Evolutionary conservation across 2,329 filamentous ascomycete species (phyloP).

Genomic region (Bipolaris zeicola): DNA sequence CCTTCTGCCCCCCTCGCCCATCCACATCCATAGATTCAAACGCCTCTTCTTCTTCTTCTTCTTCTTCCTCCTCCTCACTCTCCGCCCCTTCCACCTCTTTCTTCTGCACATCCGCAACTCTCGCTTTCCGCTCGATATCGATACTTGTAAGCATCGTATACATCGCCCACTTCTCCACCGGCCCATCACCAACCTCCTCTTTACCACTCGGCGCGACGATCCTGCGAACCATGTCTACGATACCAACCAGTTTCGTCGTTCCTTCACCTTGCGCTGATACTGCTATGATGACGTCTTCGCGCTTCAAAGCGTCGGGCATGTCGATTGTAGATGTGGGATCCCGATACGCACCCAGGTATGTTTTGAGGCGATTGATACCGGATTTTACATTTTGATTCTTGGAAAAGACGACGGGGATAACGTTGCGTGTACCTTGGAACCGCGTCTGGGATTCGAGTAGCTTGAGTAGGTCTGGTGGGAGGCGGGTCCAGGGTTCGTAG

Average conservation of each 20-base stretch:
- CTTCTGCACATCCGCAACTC: not conserved
- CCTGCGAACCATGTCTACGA: conserved; percentile 27
- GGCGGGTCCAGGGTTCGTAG: conserved; percentile 28
- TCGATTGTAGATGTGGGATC: conserved; percentile 14
- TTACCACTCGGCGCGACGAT: conserved; percentile 12
- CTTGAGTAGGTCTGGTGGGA: conserved; percentile 14
- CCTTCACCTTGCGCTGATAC: conserved; percentile 31
- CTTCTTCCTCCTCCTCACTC: conserved; percentile 11
- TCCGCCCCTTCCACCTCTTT: not conserved
- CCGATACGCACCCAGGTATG: conserved; percentile 14
- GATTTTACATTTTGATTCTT: conserved; percentile 31
- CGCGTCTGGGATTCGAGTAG: conserved; percentile 7
- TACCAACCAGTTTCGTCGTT: conserved; percentile 27
- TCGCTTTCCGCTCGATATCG: conserved; percentile 8
- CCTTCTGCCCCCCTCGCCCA: not conserved
- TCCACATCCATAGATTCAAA: conserved; percentile 23
- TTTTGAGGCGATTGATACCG: conserved; percentile 22
- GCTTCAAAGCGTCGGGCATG: conserved; percentile 12
- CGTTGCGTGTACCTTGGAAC: conserved; percentile 8
- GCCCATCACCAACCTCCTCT: not conserved
- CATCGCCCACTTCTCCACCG: conserved; percentile 22
- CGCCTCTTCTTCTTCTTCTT: conserved; percentile 23
- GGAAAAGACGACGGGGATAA: conserved; percentile 24
- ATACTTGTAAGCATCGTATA: conserved; percentile 27
- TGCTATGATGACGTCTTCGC: conserved; percentile 17